These are phyloP conservation scores for Talaromyces albobiverticillius DNA, from an alignment of 2,329 filamentous ascomycete species.

Conservation along the genomic window DNA sequence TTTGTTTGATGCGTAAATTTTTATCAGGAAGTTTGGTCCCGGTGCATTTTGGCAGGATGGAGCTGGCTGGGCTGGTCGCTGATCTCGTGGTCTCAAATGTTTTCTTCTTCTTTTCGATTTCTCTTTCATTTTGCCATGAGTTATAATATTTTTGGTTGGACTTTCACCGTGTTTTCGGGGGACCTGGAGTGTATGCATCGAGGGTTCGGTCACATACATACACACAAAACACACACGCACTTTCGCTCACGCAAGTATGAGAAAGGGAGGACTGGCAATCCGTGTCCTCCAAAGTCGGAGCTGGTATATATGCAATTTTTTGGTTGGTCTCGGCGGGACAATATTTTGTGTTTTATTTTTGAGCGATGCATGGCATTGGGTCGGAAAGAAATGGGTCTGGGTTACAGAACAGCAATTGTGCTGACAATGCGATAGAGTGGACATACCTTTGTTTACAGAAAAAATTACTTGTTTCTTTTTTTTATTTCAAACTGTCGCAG, in stretches of 20 bases:
- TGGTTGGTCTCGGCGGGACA: slow-evolving; percentile 10
- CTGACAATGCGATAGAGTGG: slow-evolving; percentile 13
- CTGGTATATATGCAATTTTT: slow-evolving; percentile 16
- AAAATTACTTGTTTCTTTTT: neutral
- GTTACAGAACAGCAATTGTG: slow-evolving; percentile 2
- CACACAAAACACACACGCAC: neutral
- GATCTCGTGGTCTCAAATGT: slow-evolving; percentile 27
- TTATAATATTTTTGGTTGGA: neutral
- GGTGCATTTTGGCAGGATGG: slow-evolving; percentile 44
- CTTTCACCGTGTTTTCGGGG: neutral
- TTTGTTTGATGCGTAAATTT: slow-evolving; percentile 38
- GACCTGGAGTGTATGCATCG: slow-evolving; percentile 6
- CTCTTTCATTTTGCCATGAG: slow-evolving; percentile 5
- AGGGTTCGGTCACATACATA: slow-evolving; percentile 8
- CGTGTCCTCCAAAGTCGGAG: slow-evolving; percentile 5
- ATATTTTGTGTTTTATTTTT: slow-evolving; percentile 12
- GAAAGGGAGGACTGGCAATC: slow-evolving; percentile 7
- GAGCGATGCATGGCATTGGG: slow-evolving; percentile 17
- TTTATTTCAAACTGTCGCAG: neutral
- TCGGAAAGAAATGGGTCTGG: slow-evolving; percentile 16
- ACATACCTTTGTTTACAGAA: slow-evolving; percentile 10
- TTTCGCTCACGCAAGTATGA: slow-evolving; percentile 1
- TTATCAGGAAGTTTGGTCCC: slow-evolving; percentile 41
- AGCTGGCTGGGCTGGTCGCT: slow-evolving; percentile 42
- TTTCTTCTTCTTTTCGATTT: slow-evolving; percentile 3